These are phyloP conservation scores for Eucalyptus pauciflora DNA, from an alignment of 345 rosid genomes.

Conservation along the genomic window DNA sequence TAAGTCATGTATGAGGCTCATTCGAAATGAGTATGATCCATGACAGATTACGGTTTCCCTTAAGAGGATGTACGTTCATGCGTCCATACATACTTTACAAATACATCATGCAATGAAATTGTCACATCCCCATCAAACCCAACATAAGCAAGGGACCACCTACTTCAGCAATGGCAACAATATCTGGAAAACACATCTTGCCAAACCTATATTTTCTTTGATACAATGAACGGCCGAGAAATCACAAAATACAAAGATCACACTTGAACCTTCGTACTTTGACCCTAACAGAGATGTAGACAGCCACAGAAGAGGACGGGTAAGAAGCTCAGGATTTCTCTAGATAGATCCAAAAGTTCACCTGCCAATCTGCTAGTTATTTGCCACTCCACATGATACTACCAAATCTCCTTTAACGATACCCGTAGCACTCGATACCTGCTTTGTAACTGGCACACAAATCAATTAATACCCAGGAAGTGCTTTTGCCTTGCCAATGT, in stretches of 20 bases:
- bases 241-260: background rate
- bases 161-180: background rate
- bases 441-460: background rate
- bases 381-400: background rate
- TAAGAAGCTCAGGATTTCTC: background rate
- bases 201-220: background rate
- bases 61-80: background rate
- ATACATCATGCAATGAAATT: background rate
- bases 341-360: background rate
- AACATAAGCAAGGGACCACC: background rate
- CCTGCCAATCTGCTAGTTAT: background rate
- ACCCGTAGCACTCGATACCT: background rate
- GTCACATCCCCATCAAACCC: background rate
- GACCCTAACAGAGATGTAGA: background rate
- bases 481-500: background rate
- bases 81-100: background rate
- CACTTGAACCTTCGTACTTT: background rate
- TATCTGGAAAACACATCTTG: background rate
- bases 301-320: background rate
- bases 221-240: background rate
- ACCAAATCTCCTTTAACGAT: background rate
- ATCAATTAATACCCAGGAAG: background rate
- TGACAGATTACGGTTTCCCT: background rate
- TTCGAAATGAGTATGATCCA: background rate
- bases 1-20: background rate